Evolutionary conservation across 1,139 yeast species (phyloP).

Genomic region (Arxiozyma bovina): DNA sequence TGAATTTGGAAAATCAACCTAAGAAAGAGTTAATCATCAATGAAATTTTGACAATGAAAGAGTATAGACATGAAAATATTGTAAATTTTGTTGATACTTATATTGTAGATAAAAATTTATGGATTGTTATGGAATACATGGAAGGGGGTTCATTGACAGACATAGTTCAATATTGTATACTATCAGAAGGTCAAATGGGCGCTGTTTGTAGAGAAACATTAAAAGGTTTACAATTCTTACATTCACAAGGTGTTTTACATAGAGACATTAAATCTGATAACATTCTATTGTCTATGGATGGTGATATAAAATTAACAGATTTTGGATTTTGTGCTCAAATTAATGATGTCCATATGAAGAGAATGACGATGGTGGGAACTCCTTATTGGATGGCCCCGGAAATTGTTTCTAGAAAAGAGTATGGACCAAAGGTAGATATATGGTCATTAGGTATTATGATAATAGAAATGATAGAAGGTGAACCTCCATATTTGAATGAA

Average conservation of each 20-base stretch:
- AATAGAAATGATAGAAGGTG: conserved; percentile 98
- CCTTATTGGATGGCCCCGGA: conserved; percentile 99
- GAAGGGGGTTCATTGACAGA: conserved; percentile 96
- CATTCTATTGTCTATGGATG: conserved; percentile 69
- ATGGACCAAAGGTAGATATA: conserved; percentile 94
- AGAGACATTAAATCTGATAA: conserved; percentile 95
- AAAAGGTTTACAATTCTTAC: conserved; percentile 76
- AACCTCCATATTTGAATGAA: conserved; percentile 94
- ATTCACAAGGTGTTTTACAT: conserved; percentile 89
- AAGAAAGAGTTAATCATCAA: conserved; percentile 89
- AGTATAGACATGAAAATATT: conserved; percentile 79
- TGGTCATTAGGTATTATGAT: conserved; percentile 98
- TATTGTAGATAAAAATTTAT: conserved; percentile 61
- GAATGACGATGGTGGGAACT: conserved; percentile 99
- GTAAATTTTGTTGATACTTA: conserved; percentile 87
- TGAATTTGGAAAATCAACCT: conserved; percentile 88
- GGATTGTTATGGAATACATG: conserved; percentile 99
- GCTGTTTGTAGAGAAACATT: conserved; percentile 91
- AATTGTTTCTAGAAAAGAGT: conserved; percentile 85
- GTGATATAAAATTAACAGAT: conserved; percentile 84
- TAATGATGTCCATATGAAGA: conserved; percentile 71
- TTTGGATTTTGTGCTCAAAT: conserved; percentile 87
- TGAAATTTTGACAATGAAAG: conserved; percentile 91
- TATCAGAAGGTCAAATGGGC: conserved; percentile 95
- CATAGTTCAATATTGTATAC: conserved; percentile 86